phyloP scores from a whole-genome alignment of 306 rosid genomes.

The Comarum palustre region DNA sequence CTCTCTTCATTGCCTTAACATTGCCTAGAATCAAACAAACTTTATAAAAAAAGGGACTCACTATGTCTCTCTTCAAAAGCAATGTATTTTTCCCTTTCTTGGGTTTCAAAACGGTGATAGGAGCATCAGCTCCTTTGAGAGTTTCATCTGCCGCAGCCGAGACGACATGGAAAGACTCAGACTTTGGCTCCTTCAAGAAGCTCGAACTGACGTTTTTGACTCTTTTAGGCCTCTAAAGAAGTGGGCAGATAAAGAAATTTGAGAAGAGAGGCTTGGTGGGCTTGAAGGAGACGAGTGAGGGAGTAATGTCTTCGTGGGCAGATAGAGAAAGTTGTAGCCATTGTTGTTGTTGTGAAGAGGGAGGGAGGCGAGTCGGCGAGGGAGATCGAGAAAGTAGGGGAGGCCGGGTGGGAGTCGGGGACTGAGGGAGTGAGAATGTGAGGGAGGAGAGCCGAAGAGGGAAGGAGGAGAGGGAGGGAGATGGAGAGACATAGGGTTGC shows the following conservation, averaged over 20 bases:
- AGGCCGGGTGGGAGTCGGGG: too few species aligned
- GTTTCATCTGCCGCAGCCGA: conserved; percentile 38
- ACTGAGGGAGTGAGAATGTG: too few species aligned
- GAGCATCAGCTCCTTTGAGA: conserved; percentile 24
- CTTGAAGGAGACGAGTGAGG: conserved; percentile 52
- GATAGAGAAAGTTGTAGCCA: conserved; percentile 57
- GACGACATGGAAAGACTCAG: conserved; percentile 29
- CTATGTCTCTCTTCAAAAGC: conserved; percentile 87
- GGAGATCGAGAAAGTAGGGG: too few species aligned
- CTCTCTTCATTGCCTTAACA: too few species aligned
- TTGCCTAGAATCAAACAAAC: background rate
- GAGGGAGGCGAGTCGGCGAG: too few species aligned
- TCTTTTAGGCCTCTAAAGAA: conserved; percentile 28
- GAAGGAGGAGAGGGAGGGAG: too few species aligned
- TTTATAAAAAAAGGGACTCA: conserved; percentile 25
- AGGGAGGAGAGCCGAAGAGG: too few species aligned
- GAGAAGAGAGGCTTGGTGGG: conserved; percentile 41
- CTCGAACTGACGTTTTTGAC: conserved; percentile 23
- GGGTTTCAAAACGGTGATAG: conserved; percentile 46
- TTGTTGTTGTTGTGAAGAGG: conserved; percentile 19
- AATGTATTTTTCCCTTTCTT: conserved; percentile 91
- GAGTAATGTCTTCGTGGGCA: conserved; percentile 46
- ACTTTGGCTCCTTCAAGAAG: conserved; percentile 24
- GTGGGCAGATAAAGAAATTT: conserved; percentile 41
- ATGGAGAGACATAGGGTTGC: too few species aligned